Evolutionary conservation across 306 rosid genomes (phyloP).

Genomic region (Cucurbita pepo): DNA sequence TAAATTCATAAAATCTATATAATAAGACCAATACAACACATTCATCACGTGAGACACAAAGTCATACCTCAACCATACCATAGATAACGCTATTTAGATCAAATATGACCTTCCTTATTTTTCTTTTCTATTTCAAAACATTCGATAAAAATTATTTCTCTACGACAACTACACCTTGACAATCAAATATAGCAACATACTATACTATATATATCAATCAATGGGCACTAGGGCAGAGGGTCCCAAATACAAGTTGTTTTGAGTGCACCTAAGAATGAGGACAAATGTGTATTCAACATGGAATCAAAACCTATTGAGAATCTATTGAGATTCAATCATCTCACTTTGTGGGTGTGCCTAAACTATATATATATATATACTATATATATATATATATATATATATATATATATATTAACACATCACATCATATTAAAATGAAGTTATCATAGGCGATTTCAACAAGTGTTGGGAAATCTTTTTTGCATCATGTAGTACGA

Average conservation of each 20-base stretch:
- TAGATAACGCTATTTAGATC: background rate
- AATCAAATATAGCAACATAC: too few species aligned
- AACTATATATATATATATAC: too few species aligned
- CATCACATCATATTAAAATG: too few species aligned
- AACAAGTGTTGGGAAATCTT: too few species aligned
- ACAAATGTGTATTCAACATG: background rate
- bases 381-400: too few species aligned
- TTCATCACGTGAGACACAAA: background rate
- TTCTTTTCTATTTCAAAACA: background rate
- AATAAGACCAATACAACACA: background rate
- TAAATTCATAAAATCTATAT: too few species aligned
- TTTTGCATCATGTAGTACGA: background rate
- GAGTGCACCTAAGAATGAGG: background rate
- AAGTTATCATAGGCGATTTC: too few species aligned
- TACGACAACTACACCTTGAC: too few species aligned
- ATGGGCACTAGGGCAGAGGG: background rate
- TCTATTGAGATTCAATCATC: background rate
- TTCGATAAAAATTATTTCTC: background rate
- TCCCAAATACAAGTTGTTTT: background rate
- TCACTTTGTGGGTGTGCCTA: background rate
- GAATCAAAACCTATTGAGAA: background rate
- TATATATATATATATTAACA: too few species aligned
- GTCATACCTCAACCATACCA: background rate
- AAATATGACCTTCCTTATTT: background rate
- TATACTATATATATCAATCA: background rate